Evolutionary conservation across 352 stramenopile genomes (phyloP).

Genomic region (Pythium rhizo-oryzae): DNA sequence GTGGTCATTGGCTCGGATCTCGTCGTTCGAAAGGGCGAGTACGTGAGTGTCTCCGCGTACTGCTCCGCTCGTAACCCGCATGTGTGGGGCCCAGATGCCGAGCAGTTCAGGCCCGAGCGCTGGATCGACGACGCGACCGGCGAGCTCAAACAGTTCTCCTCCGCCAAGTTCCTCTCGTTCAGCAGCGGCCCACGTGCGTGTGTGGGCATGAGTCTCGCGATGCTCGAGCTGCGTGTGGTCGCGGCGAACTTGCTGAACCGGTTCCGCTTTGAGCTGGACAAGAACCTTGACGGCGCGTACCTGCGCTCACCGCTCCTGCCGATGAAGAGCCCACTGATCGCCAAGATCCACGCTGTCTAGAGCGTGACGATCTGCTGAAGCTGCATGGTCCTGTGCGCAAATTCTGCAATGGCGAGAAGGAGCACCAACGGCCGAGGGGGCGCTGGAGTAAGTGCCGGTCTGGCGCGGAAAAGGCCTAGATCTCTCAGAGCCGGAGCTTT

Average conservation of each 20-base stretch:
- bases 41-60: conserved; percentile 34
- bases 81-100: conserved; percentile 53
- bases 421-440: background rate
- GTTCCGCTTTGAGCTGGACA: conserved; percentile 20
- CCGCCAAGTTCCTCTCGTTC: conserved; percentile 38
- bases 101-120: conserved; percentile 62
- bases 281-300: conserved; percentile 6
- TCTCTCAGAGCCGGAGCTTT: background rate
- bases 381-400: conserved; percentile 14
- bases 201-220: conserved; percentile 36
- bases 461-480: background rate
- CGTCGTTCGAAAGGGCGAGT: conserved; percentile 27
- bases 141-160: conserved; percentile 4
- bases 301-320: background rate
- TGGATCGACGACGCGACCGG: conserved; percentile 39
- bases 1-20: conserved; percentile 45
- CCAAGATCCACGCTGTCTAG: background rate
- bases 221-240: conserved; percentile 42
- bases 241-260: conserved; percentile 17
- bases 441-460: no score
- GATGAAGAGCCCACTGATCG: conserved; percentile 19
- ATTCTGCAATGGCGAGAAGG: conserved; percentile 17
- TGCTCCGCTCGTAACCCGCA: conserved; percentile 29
- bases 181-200: conserved; percentile 36
- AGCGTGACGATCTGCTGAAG: conserved; percentile 25